Evolutionary conservation across 1,284 basidiomycete genomes (phyloP).

Genomic region (Rugosomyces carneus): DNA sequence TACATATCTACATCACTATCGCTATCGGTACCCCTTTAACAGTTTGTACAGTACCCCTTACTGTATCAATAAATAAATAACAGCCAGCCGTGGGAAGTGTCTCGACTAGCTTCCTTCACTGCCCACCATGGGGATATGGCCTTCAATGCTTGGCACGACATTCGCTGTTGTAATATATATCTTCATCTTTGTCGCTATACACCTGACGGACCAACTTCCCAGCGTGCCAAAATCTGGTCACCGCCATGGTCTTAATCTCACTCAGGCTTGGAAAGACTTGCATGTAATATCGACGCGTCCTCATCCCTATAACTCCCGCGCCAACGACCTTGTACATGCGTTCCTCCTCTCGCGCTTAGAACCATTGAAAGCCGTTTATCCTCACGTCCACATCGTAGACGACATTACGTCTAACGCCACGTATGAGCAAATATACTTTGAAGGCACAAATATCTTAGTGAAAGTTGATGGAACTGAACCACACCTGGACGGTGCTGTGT

Average conservation of each 20-base stretch:
- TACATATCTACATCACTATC: background rate
- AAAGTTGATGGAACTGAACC: constrained; percentile 51
- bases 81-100: background rate
- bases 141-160: constrained; percentile 37
- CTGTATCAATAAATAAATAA: too few species aligned
- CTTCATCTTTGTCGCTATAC: constrained; percentile 44
- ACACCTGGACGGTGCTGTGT: constrained; percentile 38
- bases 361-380: constrained; percentile 35
- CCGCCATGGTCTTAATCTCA: constrained; percentile 47
- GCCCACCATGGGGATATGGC: constrained; percentile 10
- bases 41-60: too few species aligned
- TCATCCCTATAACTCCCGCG: constrained; percentile 71
- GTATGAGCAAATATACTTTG: constrained; percentile 55
- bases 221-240: constrained; percentile 32
- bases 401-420: constrained; percentile 57
- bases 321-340: constrained; percentile 59
- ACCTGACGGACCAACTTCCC: constrained; percentile 49
- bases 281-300: constrained; percentile 58
- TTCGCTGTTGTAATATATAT: constrained; percentile 48
- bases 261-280: constrained; percentile 55
- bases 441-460: constrained; percentile 67
- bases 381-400: constrained; percentile 44
- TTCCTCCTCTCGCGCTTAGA: constrained; percentile 53
- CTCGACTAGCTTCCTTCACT: background rate
- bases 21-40: background rate